These are phyloP conservation scores for Amanita pseudoporphyria DNA, from an alignment of 768 basidiomycete species.

Conservation along the genomic window DNA sequence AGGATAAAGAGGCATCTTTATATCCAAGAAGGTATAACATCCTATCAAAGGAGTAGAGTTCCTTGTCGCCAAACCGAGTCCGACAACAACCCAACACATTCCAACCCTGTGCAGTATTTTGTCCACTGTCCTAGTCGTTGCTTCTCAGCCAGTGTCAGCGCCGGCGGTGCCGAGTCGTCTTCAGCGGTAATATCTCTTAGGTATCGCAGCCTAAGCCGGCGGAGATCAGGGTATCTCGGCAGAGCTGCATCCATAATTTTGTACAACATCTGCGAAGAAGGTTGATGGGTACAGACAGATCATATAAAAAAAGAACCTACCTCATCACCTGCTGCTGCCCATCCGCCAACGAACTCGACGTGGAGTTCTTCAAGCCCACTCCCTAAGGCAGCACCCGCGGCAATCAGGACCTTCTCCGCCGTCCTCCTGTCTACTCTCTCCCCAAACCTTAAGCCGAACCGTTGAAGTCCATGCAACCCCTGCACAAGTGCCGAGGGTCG, in stretches of 20 bases:
- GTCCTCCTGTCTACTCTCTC: constrained; percentile 32
- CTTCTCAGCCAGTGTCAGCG: constrained; percentile 1
- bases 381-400: constrained; percentile 27
- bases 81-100: background rate
- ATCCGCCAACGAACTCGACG: constrained; percentile 19
- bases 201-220: constrained; percentile 18
- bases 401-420: constrained; percentile 36
- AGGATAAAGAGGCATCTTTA: background rate
- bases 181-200: constrained; percentile 5
- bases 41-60: constrained; percentile 17
- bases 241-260: constrained; percentile 29
- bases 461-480: constrained; percentile 22
- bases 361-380: background rate
- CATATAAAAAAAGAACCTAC: constrained; percentile 16
- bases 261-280: constrained; percentile 24
- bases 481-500: constrained; percentile 32
- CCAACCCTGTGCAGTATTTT: constrained; percentile 15
- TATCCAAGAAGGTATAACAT: background rate
- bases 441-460: constrained; percentile 27
- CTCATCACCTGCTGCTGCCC: constrained; percentile 21
- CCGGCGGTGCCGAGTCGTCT: background rate
- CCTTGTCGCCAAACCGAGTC: constrained; percentile 10
- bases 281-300: background rate
- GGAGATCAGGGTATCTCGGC: constrained; percentile 29
- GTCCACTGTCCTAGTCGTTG: constrained; percentile 16